Percentiles rank a stretch among this genome's conserved stretches.
Evolutionary conservation across 441 rosid genomes (phyloP).

Genomic region (Pelargonium citronellum): DNA sequence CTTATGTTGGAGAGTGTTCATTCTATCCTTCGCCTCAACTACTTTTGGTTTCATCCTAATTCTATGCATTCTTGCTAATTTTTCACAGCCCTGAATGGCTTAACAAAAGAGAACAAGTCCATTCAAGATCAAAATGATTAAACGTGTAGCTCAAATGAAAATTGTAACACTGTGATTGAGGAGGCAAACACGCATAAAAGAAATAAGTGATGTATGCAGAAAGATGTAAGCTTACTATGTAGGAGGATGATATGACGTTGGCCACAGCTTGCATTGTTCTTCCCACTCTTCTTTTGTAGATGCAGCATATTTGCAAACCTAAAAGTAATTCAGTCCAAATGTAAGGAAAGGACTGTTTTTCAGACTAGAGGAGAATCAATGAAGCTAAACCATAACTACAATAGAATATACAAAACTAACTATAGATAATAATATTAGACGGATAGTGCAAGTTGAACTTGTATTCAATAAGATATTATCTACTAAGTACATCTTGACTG

Average conservation of each 20-base stretch:
- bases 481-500: neutral
- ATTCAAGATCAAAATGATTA: neutral
- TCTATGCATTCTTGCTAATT: too few species aligned
- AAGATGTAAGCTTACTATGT: slow-evolving; percentile 51
- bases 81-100: neutral
- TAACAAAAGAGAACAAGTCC: neutral
- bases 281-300: slow-evolving; percentile 74
- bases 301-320: slow-evolving; percentile 77
- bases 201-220: neutral
- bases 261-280: slow-evolving; percentile 89
- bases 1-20: too few species aligned
- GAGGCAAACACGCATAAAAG: neutral
- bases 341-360: slow-evolving; percentile 13
- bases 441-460: neutral
- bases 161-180: neutral
- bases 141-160: neutral
- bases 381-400: too few species aligned
- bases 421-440: neutral
- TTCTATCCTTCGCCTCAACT: too few species aligned
- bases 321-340: slow-evolving; percentile 16
- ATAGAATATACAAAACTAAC: too few species aligned
- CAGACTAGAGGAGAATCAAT: neutral
- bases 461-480: neutral
- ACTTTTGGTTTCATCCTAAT: too few species aligned
- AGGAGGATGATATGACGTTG: slow-evolving; percentile 86